Evolutionary conservation across 2,329 filamentous ascomycete genomes (phyloP).

Genomic region (Paecilomyces sp.): DNA sequence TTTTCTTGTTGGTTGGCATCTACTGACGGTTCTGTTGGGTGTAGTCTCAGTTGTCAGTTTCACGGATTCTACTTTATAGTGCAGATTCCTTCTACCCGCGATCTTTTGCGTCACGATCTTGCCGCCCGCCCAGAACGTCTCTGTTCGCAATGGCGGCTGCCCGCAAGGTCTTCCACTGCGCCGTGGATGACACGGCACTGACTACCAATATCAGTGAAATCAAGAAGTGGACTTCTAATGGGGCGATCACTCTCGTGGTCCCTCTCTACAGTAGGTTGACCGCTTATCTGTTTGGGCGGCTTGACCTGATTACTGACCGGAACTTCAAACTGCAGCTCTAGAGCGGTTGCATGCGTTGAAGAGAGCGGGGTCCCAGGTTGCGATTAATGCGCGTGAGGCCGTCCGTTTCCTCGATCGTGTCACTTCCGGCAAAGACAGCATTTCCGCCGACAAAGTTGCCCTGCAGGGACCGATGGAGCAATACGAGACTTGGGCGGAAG

Average conservation of each 20-base stretch:
- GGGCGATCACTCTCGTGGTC: slow-evolving; percentile 43
- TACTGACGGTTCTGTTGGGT: slow-evolving; percentile 13
- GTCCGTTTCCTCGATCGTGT: slow-evolving; percentile 46
- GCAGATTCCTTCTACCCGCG: slow-evolving; percentile 4
- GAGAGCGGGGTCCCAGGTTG: slow-evolving; percentile 38
- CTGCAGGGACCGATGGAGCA: slow-evolving; percentile 45
- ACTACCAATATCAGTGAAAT: slow-evolving; percentile 47
- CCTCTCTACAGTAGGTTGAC: slow-evolving; percentile 43
- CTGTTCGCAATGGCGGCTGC: slow-evolving; percentile 29
- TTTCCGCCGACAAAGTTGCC: slow-evolving; percentile 34
- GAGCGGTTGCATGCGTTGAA: slow-evolving; percentile 40
- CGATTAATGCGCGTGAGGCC: slow-evolving; percentile 45
- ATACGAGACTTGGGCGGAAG: slow-evolving; percentile 40
- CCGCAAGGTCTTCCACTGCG: slow-evolving; percentile 44
- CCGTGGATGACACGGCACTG: slow-evolving; percentile 47
- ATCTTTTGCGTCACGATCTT: slow-evolving; percentile 11
- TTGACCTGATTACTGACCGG: slow-evolving; percentile 6
- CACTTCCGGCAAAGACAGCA: slow-evolving; percentile 40
- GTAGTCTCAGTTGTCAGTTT: slow-evolving; percentile 23
- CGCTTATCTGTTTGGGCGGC: background rate
- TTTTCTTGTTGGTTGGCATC: background rate
- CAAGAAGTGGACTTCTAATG: slow-evolving; percentile 45
- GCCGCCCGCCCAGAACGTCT: slow-evolving; percentile 17
- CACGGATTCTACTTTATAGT: slow-evolving; percentile 23
- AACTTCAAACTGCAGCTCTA: slow-evolving; percentile 27